These are phyloP conservation scores for Termitomyces sp. DNA, from an alignment of 768 basidiomycete genomes.

Conservation along the genomic window DNA sequence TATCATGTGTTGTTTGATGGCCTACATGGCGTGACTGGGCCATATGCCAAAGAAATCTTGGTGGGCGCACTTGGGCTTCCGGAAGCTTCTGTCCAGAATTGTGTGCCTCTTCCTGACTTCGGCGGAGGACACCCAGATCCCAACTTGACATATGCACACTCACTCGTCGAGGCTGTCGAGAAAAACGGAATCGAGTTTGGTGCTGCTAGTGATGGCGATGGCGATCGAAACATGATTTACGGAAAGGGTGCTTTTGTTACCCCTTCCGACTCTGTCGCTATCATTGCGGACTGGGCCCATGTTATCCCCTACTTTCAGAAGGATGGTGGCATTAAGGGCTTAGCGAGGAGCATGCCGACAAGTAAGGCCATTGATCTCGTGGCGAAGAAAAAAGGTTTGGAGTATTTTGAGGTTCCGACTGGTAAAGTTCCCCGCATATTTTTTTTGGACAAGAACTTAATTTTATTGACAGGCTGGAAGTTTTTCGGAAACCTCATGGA, in stretches of 20 bases:
- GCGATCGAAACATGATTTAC: constrained; percentile 99
- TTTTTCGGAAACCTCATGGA: constrained; percentile 99
- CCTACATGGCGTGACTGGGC: constrained; percentile 93
- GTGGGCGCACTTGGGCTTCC: constrained; percentile 78
- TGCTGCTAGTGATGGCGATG: constrained; percentile 96
- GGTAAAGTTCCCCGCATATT: constrained; percentile 34
- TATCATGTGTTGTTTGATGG: constrained; percentile 94
- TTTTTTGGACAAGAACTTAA: neutral
- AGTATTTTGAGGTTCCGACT: constrained; percentile 95
- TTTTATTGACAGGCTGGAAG: constrained; percentile 74
- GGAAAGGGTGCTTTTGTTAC: constrained; percentile 98
- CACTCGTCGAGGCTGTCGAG: constrained; percentile 91
- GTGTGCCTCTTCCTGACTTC: constrained; percentile 88
- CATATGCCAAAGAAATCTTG: constrained; percentile 88
- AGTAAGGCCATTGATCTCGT: constrained; percentile 95
- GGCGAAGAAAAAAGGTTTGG: constrained; percentile 87
- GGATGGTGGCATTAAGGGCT: constrained; percentile 85
- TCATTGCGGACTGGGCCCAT: constrained; percentile 97
- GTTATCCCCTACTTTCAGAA: constrained; percentile 89
- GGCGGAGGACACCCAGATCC: constrained; percentile 98
- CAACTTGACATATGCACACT: constrained; percentile 95
- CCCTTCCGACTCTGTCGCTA: constrained; percentile 94
- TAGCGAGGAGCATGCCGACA: constrained; percentile 97
- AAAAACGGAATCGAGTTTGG: constrained; percentile 82
- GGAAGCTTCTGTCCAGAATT: constrained; percentile 82